phyloP scores from a whole-genome alignment of 2,329 filamentous ascomycete genomes.

The Dothiorella sarmentorum region DNA sequence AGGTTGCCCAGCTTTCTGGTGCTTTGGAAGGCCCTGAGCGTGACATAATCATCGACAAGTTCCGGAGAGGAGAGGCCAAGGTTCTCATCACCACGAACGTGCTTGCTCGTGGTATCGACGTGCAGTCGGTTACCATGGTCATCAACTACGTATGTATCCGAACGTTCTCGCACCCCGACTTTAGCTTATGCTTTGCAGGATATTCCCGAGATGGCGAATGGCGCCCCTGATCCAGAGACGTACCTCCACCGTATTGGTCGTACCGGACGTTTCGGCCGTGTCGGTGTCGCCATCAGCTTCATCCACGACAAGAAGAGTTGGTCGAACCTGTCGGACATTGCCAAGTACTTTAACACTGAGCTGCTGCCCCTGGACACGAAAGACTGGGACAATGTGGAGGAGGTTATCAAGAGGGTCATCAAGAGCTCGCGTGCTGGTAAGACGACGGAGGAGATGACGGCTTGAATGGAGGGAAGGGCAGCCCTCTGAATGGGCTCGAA shows the following conservation, averaged over 20 bases:
- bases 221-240: conserved; percentile 81
- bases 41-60: conserved; percentile 79
- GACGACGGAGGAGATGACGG: conserved; percentile 39
- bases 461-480: neutral
- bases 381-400: conserved; percentile 90
- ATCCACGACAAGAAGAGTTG: conserved; percentile 84
- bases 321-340: conserved; percentile 74
- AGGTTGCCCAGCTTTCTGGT: conserved; percentile 84
- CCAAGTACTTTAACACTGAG: conserved; percentile 73
- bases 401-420: conserved; percentile 66
- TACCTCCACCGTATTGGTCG: conserved; percentile 97
- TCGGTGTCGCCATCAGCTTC: conserved; percentile 93
- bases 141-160: conserved; percentile 74
- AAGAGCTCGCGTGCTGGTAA: conserved; percentile 41
- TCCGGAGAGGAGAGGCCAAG: conserved; percentile 83
- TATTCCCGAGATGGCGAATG: conserved; percentile 55
- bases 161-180: neutral
- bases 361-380: conserved; percentile 76
- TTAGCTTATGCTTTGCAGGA: conserved; percentile 49
- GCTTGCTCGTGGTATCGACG: conserved; percentile 88
- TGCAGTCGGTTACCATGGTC: conserved; percentile 91
- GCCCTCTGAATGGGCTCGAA: neutral
- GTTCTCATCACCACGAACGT: conserved; percentile 98
- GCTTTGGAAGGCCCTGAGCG: conserved; percentile 80
- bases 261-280: conserved; percentile 92